phyloP scores from a whole-genome alignment of 768 basidiomycete genomes.

The Phylloporus sp. region DNA sequence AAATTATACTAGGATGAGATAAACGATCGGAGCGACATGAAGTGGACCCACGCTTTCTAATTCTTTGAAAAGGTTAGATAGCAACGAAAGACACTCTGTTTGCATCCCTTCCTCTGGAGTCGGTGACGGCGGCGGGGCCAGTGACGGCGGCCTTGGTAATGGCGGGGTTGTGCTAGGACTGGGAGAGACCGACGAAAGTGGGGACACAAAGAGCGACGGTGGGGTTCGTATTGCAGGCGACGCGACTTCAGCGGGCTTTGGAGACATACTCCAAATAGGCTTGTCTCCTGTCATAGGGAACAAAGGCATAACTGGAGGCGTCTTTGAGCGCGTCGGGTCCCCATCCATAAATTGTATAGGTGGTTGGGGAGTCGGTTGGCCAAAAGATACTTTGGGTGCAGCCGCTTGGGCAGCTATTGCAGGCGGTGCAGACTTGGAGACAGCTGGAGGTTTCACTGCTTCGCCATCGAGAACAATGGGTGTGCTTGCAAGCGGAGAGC shows the following conservation, averaged over 20 bases:
- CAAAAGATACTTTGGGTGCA: slow-evolving; percentile 38
- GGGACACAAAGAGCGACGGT: slow-evolving; percentile 1
- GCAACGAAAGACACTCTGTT: slow-evolving; percentile 51
- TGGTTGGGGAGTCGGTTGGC: slow-evolving; percentile 29
- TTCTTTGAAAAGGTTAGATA: slow-evolving; percentile 44
- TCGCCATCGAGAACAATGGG: slow-evolving; percentile 44
- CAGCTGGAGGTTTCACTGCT: slow-evolving; percentile 9
- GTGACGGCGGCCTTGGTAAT: not conserved
- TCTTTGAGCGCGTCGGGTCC: slow-evolving; percentile 38
- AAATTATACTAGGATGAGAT: not conserved
- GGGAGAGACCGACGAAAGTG: not conserved
- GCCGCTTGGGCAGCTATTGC: slow-evolving; percentile 30
- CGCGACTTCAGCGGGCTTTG: slow-evolving; percentile 2
- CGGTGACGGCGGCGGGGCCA: slow-evolving; percentile 13
- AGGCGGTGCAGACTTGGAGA: slow-evolving; percentile 20
- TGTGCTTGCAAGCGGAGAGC: slow-evolving; percentile 66
- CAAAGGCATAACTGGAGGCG: slow-evolving; percentile 42
- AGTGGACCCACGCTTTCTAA: slow-evolving; percentile 50
- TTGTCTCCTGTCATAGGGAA: slow-evolving; percentile 20
- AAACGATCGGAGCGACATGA: not conserved
- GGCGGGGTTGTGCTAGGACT: slow-evolving; percentile 5
- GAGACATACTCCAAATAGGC: slow-evolving; percentile 5
- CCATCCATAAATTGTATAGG: slow-evolving; percentile 14
- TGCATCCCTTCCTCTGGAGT: slow-evolving; percentile 60
- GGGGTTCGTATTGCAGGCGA: not conserved